Percentiles rank a stretch among this genome's conserved stretches.
phyloP scores from a whole-genome alignment of 768 basidiomycete genomes.

The Phylloporus arenicola region DNA sequence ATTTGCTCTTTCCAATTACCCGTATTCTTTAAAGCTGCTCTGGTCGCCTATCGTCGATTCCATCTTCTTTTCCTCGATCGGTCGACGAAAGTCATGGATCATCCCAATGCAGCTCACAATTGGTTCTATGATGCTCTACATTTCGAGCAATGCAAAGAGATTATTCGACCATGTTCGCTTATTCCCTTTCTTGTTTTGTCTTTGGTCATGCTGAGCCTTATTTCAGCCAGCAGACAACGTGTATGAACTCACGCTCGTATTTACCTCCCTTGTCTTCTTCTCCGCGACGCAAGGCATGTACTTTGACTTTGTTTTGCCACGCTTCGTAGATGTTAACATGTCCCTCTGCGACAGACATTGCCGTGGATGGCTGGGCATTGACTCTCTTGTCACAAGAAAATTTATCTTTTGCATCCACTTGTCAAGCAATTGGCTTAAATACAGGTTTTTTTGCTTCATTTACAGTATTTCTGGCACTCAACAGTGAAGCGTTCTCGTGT shows the following conservation, averaged over 20 bases:
- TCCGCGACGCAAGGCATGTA: conserved; percentile 91
- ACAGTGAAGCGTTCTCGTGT: conserved; percentile 86
- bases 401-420: conserved; percentile 94
- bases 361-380: conserved; percentile 90
- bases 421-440: conserved; percentile 95
- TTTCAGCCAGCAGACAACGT: conserved; percentile 78
- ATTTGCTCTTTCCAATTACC: conserved; percentile 89
- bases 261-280: conserved; percentile 86
- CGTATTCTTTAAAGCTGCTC: conserved; percentile 92
- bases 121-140: conserved; percentile 75
- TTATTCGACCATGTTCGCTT: conserved; percentile 68
- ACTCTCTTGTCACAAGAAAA: conserved; percentile 89
- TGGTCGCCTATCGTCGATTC: conserved; percentile 99
- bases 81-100: conserved; percentile 98
- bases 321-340: conserved; percentile 9
- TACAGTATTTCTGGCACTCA: conserved; percentile 95
- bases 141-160: conserved; percentile 67
- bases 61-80: conserved; percentile 70
- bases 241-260: conserved; percentile 69
- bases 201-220: conserved; percentile 5
- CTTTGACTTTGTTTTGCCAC: neutral
- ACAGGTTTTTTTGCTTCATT: conserved; percentile 94
- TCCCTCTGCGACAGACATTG: conserved; percentile 63
- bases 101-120: conserved; percentile 94
- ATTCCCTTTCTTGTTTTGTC: conserved; percentile 1